Base-by-base conservation (phyloP, 345 rosid species). In the Cardamine resedifolia region DNA sequence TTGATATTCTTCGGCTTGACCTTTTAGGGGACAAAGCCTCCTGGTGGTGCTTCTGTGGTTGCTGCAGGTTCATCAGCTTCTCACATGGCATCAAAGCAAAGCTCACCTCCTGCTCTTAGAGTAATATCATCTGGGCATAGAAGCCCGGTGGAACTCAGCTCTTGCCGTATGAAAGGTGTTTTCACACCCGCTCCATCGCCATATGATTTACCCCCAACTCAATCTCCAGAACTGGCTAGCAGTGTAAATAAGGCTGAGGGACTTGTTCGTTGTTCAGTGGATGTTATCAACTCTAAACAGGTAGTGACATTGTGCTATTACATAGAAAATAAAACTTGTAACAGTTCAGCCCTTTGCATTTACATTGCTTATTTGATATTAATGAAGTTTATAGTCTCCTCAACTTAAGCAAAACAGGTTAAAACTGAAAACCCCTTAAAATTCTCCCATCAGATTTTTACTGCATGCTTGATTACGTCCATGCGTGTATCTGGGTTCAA, bases 121-220 rank as follows among this genome's bases (percentile, higher is more conserved):
- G 91, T 85, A 65, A 79, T 81, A 57, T 81, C 90, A 58, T 78
- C 96, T 50, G 85, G 87, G 58, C 85, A 59, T 63, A 84, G 30
- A 66, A 82, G 87, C 76, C 78, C 94, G 36, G 78, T 79, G 56
- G 99, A 92, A 66, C 81, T 87, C 81, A 86, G 82, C 81, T 65
- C 96, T 62, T 76, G 85, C 74, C 87, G 75, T 53, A 78, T 84
- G 87, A 92, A 90, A 85, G 89, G 96, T 79, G 87, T 88, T 79
- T 90, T 86, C 73, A 52, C 81, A 74, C 96, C 96, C 26, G 78
- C 72, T 58, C 71, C 91, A 39, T 82, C 90, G 41, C 85, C 88
- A 47, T 89, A 83, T 80, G 95, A 88, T 81, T 55, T 82, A 43
- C 77, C 86, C 58, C 65, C 81, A 55, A 43, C 84, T 59, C 95